Evolutionary conservation across 2,329 filamentous ascomycete genomes (phyloP).

Genomic region (Lasiodiplodia sp.): DNA sequence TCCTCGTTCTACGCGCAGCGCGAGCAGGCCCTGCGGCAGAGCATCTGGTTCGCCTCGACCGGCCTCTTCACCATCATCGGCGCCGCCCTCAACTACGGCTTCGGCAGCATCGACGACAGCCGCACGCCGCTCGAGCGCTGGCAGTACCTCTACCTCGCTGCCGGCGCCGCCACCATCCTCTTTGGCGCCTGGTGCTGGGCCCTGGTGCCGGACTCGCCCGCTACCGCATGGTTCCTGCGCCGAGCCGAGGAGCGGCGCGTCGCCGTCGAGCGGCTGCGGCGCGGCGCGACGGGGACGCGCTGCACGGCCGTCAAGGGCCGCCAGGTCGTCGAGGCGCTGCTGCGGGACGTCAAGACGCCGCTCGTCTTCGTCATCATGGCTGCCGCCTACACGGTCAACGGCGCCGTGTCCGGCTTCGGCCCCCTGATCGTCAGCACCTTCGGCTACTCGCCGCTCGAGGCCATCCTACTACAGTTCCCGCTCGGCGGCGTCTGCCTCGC

Average conservation of each 20-base stretch:
- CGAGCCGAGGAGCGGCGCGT: conserved; percentile 65
- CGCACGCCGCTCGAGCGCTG: conserved; percentile 57
- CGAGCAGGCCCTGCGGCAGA: conserved; percentile 46
- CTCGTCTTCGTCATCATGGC: conserved; percentile 73
- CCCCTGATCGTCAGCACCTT: conserved; percentile 76
- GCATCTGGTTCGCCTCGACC: conserved; percentile 39
- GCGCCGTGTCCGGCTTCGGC: conserved; percentile 74
- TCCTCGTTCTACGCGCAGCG: conserved; percentile 50
- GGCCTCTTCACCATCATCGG: conserved; percentile 40
- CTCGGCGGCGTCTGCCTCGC: conserved; percentile 73
- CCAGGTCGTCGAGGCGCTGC: conserved; percentile 65
- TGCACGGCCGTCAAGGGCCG: conserved; percentile 66
- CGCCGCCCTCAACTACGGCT: conserved; percentile 37
- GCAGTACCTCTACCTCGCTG: conserved; percentile 76
- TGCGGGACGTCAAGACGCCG: conserved; percentile 67
- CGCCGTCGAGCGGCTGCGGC: conserved; percentile 68
- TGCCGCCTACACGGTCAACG: conserved; percentile 73
- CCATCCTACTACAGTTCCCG: conserved; percentile 78
- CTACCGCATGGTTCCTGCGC: conserved; percentile 73
- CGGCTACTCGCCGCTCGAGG: conserved; percentile 68
- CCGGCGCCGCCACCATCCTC: conserved; percentile 67
- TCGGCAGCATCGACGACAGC: conserved; percentile 45
- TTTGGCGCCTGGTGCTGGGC: conserved; percentile 71
- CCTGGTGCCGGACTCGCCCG: conserved; percentile 68
- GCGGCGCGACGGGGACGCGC: conserved; percentile 69